Conservation (phyloP, 2,329 filamentous ascomycete species). For the Aspergillus ustus region DNA sequence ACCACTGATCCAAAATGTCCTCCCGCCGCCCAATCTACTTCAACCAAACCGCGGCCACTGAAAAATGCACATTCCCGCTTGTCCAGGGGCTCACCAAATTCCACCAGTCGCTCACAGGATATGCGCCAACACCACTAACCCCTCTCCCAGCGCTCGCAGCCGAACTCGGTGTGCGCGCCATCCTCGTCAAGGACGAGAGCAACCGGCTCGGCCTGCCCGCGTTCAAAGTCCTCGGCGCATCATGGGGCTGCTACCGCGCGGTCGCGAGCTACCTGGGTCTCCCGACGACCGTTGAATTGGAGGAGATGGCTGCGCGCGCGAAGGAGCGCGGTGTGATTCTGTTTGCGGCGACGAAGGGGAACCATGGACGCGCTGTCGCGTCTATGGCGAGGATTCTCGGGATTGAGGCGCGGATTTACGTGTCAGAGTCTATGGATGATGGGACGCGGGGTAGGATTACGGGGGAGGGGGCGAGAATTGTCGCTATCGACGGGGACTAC, state of each 20-base stretch:
- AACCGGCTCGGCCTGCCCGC: slow-evolving; percentile 70
- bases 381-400: slow-evolving; percentile 67
- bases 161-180: slow-evolving; percentile 60
- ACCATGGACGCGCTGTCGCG: slow-evolving; percentile 75
- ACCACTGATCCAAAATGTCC: slow-evolving; percentile 2
- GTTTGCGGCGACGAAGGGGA: slow-evolving; percentile 73
- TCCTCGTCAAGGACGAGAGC: slow-evolving; percentile 75
- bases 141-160: slow-evolving; percentile 59
- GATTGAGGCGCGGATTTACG: slow-evolving; percentile 63
- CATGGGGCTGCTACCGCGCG: slow-evolving; percentile 70
- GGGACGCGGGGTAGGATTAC: slow-evolving; percentile 60
- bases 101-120: slow-evolving; percentile 63
- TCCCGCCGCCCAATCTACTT: slow-evolving; percentile 33
- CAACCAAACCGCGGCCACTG: slow-evolving; percentile 27
- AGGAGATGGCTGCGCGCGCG: slow-evolving; percentile 46
- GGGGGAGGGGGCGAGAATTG: slow-evolving; percentile 66
- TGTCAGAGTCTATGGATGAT: slow-evolving; percentile 63
- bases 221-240: slow-evolving; percentile 82
- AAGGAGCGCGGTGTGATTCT: slow-evolving; percentile 47
- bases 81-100: slow-evolving; percentile 46
- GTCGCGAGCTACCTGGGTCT: slow-evolving; percentile 54
- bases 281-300: slow-evolving; percentile 48
- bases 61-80: slow-evolving; percentile 19
- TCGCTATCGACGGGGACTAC: slow-evolving; percentile 63
- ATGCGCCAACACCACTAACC: slow-evolving; percentile 60